Conservation (phyloP, 495 filamentous ascomycete genomes). For the Penicillium bialowiezense region DNA sequence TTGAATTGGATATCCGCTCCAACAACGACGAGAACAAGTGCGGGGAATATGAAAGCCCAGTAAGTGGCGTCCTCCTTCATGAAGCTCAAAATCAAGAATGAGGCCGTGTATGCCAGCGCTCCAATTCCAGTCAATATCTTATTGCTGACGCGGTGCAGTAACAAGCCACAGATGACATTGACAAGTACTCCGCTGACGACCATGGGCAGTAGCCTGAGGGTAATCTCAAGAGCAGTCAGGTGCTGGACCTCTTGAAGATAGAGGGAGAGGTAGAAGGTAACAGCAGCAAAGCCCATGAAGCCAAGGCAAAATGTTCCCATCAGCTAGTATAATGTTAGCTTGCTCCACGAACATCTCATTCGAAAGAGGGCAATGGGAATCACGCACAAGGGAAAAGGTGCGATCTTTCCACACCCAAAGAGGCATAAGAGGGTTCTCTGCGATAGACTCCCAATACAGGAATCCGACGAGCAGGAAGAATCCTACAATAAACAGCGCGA, state of each 20-base stretch:
- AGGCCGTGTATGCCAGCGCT: conserved; percentile 39
- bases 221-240: conserved; percentile 42
- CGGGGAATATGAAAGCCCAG: conserved; percentile 56
- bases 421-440: conserved; percentile 33
- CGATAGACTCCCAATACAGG: conserved; percentile 57
- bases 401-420: conserved; percentile 38
- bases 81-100: conserved; percentile 54
- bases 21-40: conserved; percentile 48
- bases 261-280: conserved; percentile 36
- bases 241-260: conserved; percentile 45
- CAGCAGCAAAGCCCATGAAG: conserved; percentile 34
- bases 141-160: conserved; percentile 53
- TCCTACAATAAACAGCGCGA: conserved; percentile 60
- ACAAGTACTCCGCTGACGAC: conserved; percentile 49
- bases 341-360: too few species aligned
- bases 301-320: conserved; percentile 34
- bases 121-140: conserved; percentile 44
- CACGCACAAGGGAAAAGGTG: conserved; percentile 35
- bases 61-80: conserved; percentile 47
- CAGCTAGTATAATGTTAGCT: conserved; percentile 16
- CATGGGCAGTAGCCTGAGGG: conserved; percentile 55
- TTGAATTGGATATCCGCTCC: conserved; percentile 60
- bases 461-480: conserved; percentile 57
- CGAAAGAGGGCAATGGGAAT: neutral
- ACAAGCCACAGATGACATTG: conserved; percentile 53